Evolutionary conservation across 768 basidiomycete species (phyloP).

Genomic region (Kwoniella shandongensis): DNA sequence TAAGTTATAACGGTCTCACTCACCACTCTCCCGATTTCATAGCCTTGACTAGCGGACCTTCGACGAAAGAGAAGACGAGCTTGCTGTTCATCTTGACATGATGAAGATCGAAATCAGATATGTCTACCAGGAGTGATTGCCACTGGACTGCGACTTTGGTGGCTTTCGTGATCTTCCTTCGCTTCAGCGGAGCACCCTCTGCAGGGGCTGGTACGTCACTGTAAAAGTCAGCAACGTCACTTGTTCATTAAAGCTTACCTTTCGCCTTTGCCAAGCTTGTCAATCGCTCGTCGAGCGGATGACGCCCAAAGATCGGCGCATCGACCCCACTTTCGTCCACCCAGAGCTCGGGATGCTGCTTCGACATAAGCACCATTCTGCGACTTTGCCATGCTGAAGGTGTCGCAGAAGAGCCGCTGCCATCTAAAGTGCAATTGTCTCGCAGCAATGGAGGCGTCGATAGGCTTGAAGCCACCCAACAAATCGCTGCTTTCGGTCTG

Average conservation of each 20-base stretch:
- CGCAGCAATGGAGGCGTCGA: conserved; percentile 80
- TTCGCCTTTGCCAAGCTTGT: conserved; percentile 56
- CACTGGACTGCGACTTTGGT: conserved; percentile 58
- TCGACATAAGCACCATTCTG: conserved; percentile 85
- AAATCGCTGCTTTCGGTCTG: conserved; percentile 95
- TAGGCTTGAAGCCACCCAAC: conserved; percentile 92
- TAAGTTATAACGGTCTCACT: conserved; percentile 46
- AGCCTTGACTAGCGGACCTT: conserved; percentile 92
- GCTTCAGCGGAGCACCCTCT: conserved; percentile 63
- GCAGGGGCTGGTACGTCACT: not conserved
- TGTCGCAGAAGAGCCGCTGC: conserved; percentile 73
- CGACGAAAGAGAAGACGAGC: conserved; percentile 91
- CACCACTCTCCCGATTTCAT: conserved; percentile 87
- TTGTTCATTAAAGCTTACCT: conserved; percentile 3
- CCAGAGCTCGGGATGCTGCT: conserved; percentile 75
- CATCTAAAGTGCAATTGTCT: conserved; percentile 70
- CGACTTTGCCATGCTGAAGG: conserved; percentile 72
- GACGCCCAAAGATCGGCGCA: conserved; percentile 74
- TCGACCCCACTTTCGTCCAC: conserved; percentile 80
- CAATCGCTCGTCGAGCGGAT: conserved; percentile 47
- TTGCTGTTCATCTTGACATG: conserved; percentile 81
- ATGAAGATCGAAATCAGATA: conserved; percentile 80
- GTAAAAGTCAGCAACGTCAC: not conserved
- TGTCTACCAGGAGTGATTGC: conserved; percentile 66
- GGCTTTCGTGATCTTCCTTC: conserved; percentile 61